Conservation (phyloP, 306 rosid genomes). For the Castanospermum australe region DNA sequence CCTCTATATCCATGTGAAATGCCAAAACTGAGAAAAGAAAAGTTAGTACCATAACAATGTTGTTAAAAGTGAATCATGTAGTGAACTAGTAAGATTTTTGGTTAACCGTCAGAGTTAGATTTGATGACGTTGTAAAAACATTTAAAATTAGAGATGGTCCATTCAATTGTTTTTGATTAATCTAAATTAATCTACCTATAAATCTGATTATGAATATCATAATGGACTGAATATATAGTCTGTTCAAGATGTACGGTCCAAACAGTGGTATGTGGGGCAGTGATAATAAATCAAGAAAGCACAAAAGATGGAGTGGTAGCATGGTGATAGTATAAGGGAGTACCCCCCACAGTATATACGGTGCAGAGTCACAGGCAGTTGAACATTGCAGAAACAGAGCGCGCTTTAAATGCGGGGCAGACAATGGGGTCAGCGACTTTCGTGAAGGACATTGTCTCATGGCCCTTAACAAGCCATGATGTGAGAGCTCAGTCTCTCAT, state of each 20-base stretch:
- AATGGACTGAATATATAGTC: too few relatives aligned
- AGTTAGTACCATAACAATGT: too few relatives aligned
- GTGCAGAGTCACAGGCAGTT: neutral
- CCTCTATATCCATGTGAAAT: neutral
- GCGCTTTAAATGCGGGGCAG: slow-evolving; percentile 53
- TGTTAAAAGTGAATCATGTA: too few relatives aligned
- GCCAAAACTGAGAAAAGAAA: neutral
- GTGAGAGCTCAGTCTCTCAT: slow-evolving; percentile 51
- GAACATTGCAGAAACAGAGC: slow-evolving; percentile 15
- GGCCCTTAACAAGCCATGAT: slow-evolving; percentile 37
- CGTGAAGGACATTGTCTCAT: slow-evolving; percentile 44
- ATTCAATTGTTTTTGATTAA: too few relatives aligned
- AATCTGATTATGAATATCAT: too few relatives aligned
- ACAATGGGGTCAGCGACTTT: slow-evolving; percentile 50
- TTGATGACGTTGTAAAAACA: too few relatives aligned
- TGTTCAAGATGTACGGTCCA: too few relatives aligned
- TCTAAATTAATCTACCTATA: too few relatives aligned
- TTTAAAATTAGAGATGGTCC: too few relatives aligned
- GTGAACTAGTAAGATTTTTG: too few relatives aligned
- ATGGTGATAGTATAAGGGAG: neutral
- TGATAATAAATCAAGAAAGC: neutral
- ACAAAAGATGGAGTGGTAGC: neutral
- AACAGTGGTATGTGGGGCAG: too few relatives aligned
- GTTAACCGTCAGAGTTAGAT: too few relatives aligned
- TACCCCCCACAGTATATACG: neutral